Conservation (phyloP, 495 filamentous ascomycete genomes). For the Aspergillus conjunctus region DNA sequence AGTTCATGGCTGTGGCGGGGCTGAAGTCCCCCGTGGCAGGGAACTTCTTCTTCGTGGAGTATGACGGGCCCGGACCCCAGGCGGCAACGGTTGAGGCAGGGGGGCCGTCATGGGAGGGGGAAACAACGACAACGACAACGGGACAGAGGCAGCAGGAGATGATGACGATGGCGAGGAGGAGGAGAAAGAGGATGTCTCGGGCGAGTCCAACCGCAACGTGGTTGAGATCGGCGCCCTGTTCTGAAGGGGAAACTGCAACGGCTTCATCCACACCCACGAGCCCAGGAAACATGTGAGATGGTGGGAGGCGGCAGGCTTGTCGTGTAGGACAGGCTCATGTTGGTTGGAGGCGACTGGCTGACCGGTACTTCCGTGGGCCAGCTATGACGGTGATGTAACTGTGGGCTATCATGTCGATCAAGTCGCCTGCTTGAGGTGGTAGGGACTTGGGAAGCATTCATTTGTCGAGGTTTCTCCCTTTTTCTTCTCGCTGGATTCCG, state of each 20-base stretch:
- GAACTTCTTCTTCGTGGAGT: constrained; percentile 41
- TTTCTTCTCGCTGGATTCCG: too few relatives aligned
- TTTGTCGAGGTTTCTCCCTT: too few relatives aligned
- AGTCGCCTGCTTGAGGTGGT: too few relatives aligned
- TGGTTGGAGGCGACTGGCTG: too few relatives aligned
- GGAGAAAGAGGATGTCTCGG: constrained; percentile 17
- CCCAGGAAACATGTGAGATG: constrained; percentile 21
- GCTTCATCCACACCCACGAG: constrained; percentile 5
- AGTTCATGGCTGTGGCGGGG: constrained; percentile 34
- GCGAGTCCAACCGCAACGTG: constrained; percentile 16
- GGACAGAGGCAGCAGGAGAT: too few relatives aligned
- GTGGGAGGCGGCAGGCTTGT: constrained; percentile 8
- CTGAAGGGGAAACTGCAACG: constrained; percentile 9
- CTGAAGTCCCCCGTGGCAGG: constrained; percentile 34
- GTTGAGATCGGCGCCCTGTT: constrained; percentile 15
- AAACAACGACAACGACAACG: background rate
- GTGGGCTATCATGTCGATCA: too few relatives aligned
- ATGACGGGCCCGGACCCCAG: constrained; percentile 12
- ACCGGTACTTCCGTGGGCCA: too few relatives aligned
- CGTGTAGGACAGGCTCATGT: constrained; percentile 13
- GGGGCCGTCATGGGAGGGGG: background rate
- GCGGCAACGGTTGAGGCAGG: background rate
- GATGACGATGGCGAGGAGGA: too few relatives aligned
- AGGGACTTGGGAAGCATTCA: too few relatives aligned
- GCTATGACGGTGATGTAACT: too few relatives aligned